A percentile compares a stretch with the other conserved stretches of the same genome.
Conservation (phyloP, 2,329 filamentous ascomycete genomes). For the Cercospora nicotianae region DNA sequence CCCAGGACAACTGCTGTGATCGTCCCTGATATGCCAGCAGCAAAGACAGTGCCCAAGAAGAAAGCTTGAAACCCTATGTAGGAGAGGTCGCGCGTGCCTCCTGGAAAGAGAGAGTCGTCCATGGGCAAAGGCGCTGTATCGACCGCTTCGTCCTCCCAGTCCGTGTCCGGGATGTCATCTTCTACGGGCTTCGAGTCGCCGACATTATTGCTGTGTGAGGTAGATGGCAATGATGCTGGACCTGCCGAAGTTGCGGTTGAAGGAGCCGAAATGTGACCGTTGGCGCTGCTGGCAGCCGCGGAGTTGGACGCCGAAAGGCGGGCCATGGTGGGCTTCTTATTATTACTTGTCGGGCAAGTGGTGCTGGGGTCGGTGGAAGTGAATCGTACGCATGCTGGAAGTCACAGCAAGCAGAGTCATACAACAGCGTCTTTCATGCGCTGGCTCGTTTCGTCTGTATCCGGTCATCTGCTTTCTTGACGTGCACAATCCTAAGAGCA, state of each 20-base stretch:
- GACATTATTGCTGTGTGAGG: slow-evolving; percentile 1
- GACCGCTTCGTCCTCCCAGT: slow-evolving; percentile 16
- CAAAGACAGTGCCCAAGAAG: slow-evolving; percentile 43
- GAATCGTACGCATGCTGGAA: slow-evolving; percentile 1
- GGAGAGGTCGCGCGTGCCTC: slow-evolving; percentile 48
- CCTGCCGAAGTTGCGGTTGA: not conserved
- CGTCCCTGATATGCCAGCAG: slow-evolving; percentile 37
- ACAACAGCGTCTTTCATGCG: slow-evolving; percentile 12
- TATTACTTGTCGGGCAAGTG: not conserved
- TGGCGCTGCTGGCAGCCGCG: slow-evolving; percentile 19
- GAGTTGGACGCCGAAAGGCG: slow-evolving; percentile 30
- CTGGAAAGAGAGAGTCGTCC: slow-evolving; percentile 42
- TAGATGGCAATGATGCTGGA: not conserved
- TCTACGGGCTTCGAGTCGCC: not conserved
- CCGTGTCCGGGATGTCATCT: slow-evolving; percentile 8
- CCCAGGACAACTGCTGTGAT: slow-evolving; percentile 24
- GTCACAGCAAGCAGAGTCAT: not conserved
- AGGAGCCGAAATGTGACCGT: slow-evolving; percentile 15
- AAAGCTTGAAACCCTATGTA: slow-evolving; percentile 51
- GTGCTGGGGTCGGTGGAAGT: not conserved
- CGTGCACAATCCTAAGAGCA: slow-evolving; percentile 9
- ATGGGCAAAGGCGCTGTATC: slow-evolving; percentile 21
- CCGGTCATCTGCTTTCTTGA: slow-evolving; percentile 18
- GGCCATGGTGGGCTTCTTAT: slow-evolving; percentile 24
- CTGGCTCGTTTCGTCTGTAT: slow-evolving; percentile 12